Percentiles rank a stretch among this genome's conserved stretches.
These are phyloP conservation scores for Colletotrichum tamarilloi DNA, from an alignment of 2,329 filamentous ascomycete species.

Conservation along the genomic window DNA sequence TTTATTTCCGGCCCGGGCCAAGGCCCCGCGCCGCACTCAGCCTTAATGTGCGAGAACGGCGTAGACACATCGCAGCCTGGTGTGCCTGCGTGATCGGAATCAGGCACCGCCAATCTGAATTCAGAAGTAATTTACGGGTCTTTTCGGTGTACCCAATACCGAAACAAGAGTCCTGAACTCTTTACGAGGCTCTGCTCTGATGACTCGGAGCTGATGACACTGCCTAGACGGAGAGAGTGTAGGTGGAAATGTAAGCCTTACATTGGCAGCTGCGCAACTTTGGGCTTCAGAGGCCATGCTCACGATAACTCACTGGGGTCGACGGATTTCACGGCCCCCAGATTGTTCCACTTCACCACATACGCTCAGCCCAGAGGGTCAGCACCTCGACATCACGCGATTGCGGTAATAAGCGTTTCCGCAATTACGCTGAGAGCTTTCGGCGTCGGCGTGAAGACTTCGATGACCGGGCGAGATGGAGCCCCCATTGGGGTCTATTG, in stretches of 20 bases:
- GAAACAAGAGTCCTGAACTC: too few species aligned
- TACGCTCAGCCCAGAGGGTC: neutral
- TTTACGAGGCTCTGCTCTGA: too few species aligned
- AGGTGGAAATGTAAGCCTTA: neutral
- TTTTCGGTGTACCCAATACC: neutral
- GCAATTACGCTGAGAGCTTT: neutral
- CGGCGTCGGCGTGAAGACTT: neutral
- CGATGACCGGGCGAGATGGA: neutral
- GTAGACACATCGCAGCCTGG: neutral
- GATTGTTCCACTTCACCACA: neutral
- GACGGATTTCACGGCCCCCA: neutral
- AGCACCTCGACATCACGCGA: neutral
- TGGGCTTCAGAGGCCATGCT: neutral
- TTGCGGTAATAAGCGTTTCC: neutral
- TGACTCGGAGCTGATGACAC: neutral
- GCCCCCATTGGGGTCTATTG: neutral
- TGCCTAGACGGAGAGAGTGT: neutral
- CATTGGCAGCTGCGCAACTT: neutral
- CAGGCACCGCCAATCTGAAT: neutral
- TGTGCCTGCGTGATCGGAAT: neutral
- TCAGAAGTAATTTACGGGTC: neutral
- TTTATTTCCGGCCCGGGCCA: neutral
- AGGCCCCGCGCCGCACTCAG: neutral
- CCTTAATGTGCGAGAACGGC: neutral
- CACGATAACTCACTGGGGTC: neutral